Evolutionary conservation across 2,329 filamentous ascomycete species (phyloP).

Genomic region (Aspergillus sp.): DNA sequence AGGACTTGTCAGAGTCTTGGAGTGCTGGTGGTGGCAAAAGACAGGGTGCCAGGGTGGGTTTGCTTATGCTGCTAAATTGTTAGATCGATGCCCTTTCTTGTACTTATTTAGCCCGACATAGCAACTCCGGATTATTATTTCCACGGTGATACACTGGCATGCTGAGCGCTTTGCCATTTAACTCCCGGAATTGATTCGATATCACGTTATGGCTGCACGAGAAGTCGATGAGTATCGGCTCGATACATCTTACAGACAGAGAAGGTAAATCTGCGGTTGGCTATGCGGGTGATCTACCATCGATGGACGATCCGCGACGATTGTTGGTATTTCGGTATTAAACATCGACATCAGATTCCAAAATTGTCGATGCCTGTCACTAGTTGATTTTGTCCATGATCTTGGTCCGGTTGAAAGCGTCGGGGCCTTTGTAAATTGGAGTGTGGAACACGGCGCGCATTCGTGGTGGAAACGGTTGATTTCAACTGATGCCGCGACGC

Average conservation of each 20-base stretch:
- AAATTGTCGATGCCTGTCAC: neutral
- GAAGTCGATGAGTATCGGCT: neutral
- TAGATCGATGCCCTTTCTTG: neutral
- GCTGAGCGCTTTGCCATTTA: neutral
- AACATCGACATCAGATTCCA: neutral
- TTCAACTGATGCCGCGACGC: neutral
- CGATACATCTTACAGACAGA: neutral
- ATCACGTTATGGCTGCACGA: neutral
- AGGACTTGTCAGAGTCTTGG: neutral
- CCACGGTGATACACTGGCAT: neutral
- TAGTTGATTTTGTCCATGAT: neutral
- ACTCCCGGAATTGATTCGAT: neutral
- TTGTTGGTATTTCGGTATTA: slow-evolving; percentile 1
- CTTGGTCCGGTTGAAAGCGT: neutral
- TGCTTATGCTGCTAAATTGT: neutral
- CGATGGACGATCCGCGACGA: slow-evolving; percentile 2
- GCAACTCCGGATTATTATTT: neutral
- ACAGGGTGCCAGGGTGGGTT: neutral
- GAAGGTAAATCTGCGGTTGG: neutral
- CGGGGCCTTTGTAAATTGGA: neutral
- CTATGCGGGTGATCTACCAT: slow-evolving; percentile 14
- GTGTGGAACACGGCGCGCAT: neutral
- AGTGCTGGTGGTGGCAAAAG: neutral
- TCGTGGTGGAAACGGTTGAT: neutral
- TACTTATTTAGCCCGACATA: neutral